These are phyloP conservation scores for Oligophagozyma castellii DNA, from an alignment of 1,139 yeast genomes.

Conservation along the genomic window DNA sequence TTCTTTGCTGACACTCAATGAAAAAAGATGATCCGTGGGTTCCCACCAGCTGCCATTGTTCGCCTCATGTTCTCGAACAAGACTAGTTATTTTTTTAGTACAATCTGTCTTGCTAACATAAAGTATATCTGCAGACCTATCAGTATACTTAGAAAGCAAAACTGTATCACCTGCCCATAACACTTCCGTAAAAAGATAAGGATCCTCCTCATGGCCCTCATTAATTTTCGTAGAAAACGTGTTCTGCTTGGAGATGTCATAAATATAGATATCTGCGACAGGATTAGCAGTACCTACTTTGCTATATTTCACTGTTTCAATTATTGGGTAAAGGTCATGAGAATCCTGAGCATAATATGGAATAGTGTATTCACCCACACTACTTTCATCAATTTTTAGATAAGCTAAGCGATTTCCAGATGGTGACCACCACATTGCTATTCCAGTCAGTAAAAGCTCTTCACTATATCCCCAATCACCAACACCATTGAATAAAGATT, in stretches of 20 bases:
- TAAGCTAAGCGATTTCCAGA: conserved; percentile 52
- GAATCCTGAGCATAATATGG: conserved; percentile 52
- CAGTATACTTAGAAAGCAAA: conserved; percentile 53
- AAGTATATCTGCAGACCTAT: conserved; percentile 55
- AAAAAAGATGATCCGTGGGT: conserved; percentile 57
- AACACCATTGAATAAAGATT: conserved; percentile 69
- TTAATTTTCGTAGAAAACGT: conserved; percentile 36
- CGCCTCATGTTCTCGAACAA: conserved; percentile 33
- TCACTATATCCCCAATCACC: conserved; percentile 99
- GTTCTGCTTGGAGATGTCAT: conserved; percentile 22
- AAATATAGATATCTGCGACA: conserved; percentile 34
- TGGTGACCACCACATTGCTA: conserved; percentile 85
- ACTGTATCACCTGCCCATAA: conserved; percentile 53
- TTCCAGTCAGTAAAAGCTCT: conserved; percentile 59
- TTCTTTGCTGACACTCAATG: conserved; percentile 44
- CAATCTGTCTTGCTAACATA: conserved; percentile 44
- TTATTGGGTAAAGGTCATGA: conserved; percentile 51
- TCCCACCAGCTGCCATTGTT: conserved; percentile 72
- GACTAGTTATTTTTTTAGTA: conserved; percentile 17
- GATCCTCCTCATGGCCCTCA: conserved; percentile 29
- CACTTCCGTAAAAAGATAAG: conserved; percentile 45
- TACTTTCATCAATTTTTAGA: conserved; percentile 58
- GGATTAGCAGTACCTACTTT: conserved; percentile 87
- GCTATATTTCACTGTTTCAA: conserved; percentile 62
- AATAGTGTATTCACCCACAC: conserved; percentile 56